These are phyloP conservation scores for Malus orientalis DNA, from an alignment of 306 rosid genomes.

Conservation along the genomic window DNA sequence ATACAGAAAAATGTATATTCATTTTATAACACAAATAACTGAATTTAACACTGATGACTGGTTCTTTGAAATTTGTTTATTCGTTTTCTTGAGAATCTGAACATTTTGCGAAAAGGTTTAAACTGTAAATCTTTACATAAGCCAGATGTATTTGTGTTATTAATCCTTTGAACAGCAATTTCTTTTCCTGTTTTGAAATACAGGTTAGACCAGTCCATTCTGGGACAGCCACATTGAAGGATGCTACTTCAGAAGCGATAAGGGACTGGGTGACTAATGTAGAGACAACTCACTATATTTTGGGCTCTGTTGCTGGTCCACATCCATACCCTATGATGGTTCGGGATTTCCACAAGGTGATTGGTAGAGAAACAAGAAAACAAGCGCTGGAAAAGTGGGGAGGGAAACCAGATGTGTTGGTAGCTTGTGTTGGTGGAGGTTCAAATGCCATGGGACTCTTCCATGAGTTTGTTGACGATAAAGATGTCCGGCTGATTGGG, in stretches of 20 bases:
- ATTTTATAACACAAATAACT: not conserved
- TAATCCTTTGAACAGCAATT: not conserved
- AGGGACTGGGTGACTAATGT: constrained; percentile 99
- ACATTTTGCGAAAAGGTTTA: not conserved
- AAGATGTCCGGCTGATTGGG: constrained; percentile 69
- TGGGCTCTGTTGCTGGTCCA: constrained; percentile 98
- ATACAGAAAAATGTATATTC: not conserved
- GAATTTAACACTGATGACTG: not conserved
- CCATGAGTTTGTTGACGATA: constrained; percentile 77
- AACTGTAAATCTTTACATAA: not conserved
- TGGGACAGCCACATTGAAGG: constrained; percentile 95
- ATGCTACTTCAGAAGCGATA: constrained; percentile 96
- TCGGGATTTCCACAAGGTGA: constrained; percentile 84
- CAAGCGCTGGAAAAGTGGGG: constrained; percentile 98
- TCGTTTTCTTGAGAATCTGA: not conserved
- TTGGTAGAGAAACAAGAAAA: constrained; percentile 86
- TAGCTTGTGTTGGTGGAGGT: constrained; percentile 96
- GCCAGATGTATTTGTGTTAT: not conserved
- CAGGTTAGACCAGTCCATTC: constrained; percentile 89
- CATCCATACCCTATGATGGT: constrained; percentile 99
- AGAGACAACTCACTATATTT: constrained; percentile 93
- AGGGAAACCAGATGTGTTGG: constrained; percentile 81
- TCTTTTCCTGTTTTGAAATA: not conserved
- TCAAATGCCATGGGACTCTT: constrained; percentile 96
- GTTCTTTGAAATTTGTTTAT: not conserved